Evolutionary conservation across 257 asterid genomes (phyloP).

Genomic region (Solanum clarkiae): DNA sequence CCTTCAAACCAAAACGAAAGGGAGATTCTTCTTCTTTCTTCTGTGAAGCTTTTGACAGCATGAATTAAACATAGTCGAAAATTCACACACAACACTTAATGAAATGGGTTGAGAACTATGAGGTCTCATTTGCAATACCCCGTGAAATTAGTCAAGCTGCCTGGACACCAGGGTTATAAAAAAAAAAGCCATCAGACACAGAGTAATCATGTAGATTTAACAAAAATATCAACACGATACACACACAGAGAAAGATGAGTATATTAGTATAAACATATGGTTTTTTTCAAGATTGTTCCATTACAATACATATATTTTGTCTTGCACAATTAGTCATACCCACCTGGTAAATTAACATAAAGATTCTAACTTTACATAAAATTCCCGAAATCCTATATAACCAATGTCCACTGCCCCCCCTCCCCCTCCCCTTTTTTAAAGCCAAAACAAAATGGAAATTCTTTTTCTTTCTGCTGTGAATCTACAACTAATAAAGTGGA

Average conservation of each 20-base stretch:
- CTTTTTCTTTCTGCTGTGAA: not conserved
- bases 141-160: not conserved
- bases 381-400: not conserved
- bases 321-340: not conserved
- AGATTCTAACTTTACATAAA: not conserved
- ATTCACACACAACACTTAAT: not conserved
- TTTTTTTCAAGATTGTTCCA: too few species aligned
- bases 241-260: not conserved
- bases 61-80: not conserved
- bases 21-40: not conserved
- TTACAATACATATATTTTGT: too few species aligned
- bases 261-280: not conserved
- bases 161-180: not conserved
- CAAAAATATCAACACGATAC: not conserved
- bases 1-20: not conserved
- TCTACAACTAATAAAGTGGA: not conserved
- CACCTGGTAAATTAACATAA: not conserved
- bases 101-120: not conserved
- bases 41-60: not conserved
- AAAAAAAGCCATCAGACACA: not conserved
- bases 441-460: not conserved
- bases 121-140: not conserved
- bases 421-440: not conserved
- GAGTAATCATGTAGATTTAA: not conserved
- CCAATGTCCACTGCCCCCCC: not conserved